Conservation (phyloP, 257 asterid genomes). For the Solanum piurae region DNA sequence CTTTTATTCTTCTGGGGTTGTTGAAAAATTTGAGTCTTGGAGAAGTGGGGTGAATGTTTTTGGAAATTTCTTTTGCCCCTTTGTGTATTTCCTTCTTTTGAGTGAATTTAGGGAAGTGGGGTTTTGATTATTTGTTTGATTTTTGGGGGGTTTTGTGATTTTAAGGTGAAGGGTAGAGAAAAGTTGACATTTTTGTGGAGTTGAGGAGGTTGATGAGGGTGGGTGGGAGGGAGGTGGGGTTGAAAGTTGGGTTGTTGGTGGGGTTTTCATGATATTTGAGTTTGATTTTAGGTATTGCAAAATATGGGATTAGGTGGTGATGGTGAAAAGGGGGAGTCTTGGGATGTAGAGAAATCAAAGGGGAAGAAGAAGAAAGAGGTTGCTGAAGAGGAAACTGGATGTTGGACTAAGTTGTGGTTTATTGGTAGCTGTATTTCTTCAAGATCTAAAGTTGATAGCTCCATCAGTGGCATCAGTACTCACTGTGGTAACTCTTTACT, state of each 20-base stretch:
- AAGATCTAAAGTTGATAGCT: constrained; percentile 95
- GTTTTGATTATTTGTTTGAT: not conserved
- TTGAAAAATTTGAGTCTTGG: constrained; percentile 10
- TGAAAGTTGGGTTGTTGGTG: not conserved
- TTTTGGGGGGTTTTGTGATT: not conserved
- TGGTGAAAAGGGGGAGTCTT: constrained; percentile 35
- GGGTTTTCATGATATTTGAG: constrained; percentile 13
- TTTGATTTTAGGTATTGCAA: constrained; percentile 26
- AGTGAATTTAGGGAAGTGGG: not conserved
- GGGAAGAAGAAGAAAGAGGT: constrained; percentile 23
- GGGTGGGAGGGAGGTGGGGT: not conserved
- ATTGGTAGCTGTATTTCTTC: constrained; percentile 83
- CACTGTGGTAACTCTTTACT: constrained; percentile 37
- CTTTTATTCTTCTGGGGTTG: not conserved
- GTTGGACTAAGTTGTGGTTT: constrained; percentile 69
- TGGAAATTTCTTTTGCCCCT: not conserved
- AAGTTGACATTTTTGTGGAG: not conserved
- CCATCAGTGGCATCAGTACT: constrained; percentile 83
- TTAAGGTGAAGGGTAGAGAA: not conserved
- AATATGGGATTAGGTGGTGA: constrained; percentile 56
- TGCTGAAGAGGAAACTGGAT: constrained; percentile 40
- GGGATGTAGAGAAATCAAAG: constrained; percentile 39
- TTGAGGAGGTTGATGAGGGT: not conserved
- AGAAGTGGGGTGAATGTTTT: constrained; percentile 1
- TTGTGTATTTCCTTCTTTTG: not conserved